Conservation (phyloP, 2,329 filamentous ascomycete species). For the Ciborinia camelliae region DNA sequence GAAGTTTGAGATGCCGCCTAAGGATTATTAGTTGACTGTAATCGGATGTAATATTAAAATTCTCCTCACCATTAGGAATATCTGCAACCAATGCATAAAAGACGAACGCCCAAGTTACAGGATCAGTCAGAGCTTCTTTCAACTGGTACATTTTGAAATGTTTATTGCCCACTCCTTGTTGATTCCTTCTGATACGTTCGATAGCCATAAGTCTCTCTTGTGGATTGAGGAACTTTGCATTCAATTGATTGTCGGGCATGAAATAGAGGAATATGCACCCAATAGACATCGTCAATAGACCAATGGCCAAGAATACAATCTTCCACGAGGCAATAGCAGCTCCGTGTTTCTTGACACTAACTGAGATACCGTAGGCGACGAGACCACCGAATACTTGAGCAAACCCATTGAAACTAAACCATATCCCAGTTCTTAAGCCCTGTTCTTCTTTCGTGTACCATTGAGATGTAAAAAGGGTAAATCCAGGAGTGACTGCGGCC, state of each 20-base stretch:
- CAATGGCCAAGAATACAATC: slow-evolving; percentile 51
- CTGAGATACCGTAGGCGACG: slow-evolving; percentile 61
- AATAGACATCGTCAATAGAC: slow-evolving; percentile 45
- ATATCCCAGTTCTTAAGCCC: slow-evolving; percentile 58
- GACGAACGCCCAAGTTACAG: slow-evolving; percentile 41
- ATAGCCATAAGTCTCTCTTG: slow-evolving; percentile 45
- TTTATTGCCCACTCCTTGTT: slow-evolving; percentile 54
- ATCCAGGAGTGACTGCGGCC: slow-evolving; percentile 64
- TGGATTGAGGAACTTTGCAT: slow-evolving; percentile 45
- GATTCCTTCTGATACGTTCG: slow-evolving; percentile 51
- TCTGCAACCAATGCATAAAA: slow-evolving; percentile 43
- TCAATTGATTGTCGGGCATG: slow-evolving; percentile 44
- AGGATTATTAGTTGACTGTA: background rate
- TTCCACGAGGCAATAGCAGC: slow-evolving; percentile 56
- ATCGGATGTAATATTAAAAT: background rate
- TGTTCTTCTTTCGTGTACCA: slow-evolving; percentile 73
- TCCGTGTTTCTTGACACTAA: slow-evolving; percentile 48
- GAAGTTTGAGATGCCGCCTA: slow-evolving; percentile 54
- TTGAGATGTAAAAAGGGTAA: slow-evolving; percentile 64
- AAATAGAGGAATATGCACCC: slow-evolving; percentile 44
- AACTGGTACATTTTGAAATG: slow-evolving; percentile 53
- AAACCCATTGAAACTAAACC: slow-evolving; percentile 66
- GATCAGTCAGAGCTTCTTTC: slow-evolving; percentile 43
- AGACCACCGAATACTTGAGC: slow-evolving; percentile 62
- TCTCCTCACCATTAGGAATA: slow-evolving; percentile 34